Evolutionary conservation across 257 asterid genomes (phyloP), one percentile per base, ranked within the genome.

Genomic region (Nicotiana obtusifolia): DNA sequence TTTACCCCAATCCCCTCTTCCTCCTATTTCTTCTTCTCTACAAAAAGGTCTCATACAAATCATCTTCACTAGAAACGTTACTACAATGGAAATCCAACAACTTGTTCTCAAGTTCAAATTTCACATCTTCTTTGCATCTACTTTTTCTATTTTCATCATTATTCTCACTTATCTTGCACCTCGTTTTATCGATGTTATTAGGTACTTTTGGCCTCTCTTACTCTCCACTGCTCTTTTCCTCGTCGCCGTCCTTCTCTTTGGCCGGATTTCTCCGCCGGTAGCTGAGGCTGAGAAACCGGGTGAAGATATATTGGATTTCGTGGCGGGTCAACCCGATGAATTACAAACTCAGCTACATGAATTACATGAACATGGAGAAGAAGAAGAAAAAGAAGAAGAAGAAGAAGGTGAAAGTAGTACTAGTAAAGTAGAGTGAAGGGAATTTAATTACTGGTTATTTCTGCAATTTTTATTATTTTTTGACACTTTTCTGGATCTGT

Each of bases 131-230:
- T 5, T 86, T 56, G 84, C 44, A 31, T 6, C 78, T 44, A 47
- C 82, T 31, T 76, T 85, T 49, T 11, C 56, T 64, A 37, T 84
- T 64, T 52, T 78, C 13, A 69, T 89, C 64, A 11, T 71, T 73
- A 57, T 35, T 11, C 31, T 81, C 16, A 30, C 87, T 85, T 89
- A 84, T 61, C 82, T 92, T 0, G 94, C 97, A 20, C 95, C 94
- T 3, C 85, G 89, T 7, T 86, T 92, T 33, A 64, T 92, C 81
- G 90, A 90, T 75, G 19, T 92, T 37, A 11, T 93, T 1, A 85
- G 81, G 49, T 93, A 82, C 87, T 93, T 93, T 28, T 91, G 92
- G 93, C 98, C 98, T 37, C 97, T 93, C 0, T 83, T 93, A 57
- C 78, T 84, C 76, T 93, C 98, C 4, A 93, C 95, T 66, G 95